Conservation (phyloP, 805 yeast genomes). For the Yamadazyma phyllophila region DNA sequence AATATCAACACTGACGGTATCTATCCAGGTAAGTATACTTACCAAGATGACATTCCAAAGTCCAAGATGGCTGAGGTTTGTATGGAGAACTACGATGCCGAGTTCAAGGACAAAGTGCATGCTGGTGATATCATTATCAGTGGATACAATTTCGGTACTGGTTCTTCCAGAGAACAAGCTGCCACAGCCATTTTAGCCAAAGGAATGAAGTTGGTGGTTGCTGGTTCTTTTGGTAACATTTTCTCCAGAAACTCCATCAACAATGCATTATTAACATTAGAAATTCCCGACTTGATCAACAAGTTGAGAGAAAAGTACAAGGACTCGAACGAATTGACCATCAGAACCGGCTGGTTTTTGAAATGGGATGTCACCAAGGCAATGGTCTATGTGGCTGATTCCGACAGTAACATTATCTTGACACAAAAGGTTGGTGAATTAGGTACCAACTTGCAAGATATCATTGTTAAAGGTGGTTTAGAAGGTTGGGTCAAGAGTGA, state of each 20-base stretch:
- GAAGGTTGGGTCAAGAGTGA: constrained; percentile 97
- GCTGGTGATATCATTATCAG: constrained; percentile 88
- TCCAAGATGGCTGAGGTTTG: constrained; percentile 98
- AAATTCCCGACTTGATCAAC: constrained; percentile 83
- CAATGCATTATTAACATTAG: constrained; percentile 91
- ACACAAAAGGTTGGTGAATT: constrained; percentile 92
- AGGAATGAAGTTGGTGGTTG: constrained; percentile 87
- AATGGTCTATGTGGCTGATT: constrained; percentile 72
- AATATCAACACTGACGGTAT: constrained; percentile 97
- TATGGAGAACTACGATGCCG: constrained; percentile 97
- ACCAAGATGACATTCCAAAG: constrained; percentile 93
- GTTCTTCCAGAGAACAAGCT: constrained; percentile 98
- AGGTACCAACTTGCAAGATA: constrained; percentile 93
- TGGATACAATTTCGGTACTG: constrained; percentile 97
- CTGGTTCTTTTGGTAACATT: constrained; percentile 97
- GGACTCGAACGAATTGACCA: constrained; percentile 68
- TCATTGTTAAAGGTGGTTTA: constrained; percentile 93
- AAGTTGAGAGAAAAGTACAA: constrained; percentile 68
- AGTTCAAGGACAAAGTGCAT: constrained; percentile 75
- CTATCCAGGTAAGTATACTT: constrained; percentile 98
- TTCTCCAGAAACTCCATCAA: constrained; percentile 95
- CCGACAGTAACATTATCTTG: constrained; percentile 58
- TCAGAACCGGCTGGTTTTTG: constrained; percentile 92
- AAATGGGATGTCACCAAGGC: constrained; percentile 92
- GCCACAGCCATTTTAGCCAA: constrained; percentile 97